Conservation (phyloP, 2,329 filamentous ascomycete genomes). For the Periglandula ipomoeae region DNA sequence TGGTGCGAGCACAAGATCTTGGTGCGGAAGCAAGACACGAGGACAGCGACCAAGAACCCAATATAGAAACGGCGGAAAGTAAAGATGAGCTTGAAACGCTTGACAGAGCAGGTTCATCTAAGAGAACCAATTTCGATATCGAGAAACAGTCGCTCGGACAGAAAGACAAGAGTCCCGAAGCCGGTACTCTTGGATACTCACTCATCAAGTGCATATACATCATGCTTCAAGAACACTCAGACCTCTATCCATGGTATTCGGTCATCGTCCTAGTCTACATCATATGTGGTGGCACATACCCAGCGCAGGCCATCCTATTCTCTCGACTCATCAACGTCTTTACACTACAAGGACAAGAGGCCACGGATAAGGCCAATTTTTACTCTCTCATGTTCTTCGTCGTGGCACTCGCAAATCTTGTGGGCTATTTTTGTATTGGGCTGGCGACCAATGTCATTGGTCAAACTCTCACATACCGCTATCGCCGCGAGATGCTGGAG, state of each 20-base stretch:
- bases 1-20: slow-evolving; percentile 39
- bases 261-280: background rate
- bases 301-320: slow-evolving; percentile 31
- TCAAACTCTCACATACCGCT: too few relatives aligned
- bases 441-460: too few relatives aligned
- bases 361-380: slow-evolving; percentile 34
- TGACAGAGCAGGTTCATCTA: too few relatives aligned
- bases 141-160: too few relatives aligned
- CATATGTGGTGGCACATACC: slow-evolving; percentile 24
- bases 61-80: slow-evolving; percentile 20
- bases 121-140: too few relatives aligned
- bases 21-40: slow-evolving; percentile 11
- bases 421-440: too few relatives aligned
- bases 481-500: slow-evolving; percentile 33
- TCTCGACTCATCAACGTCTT: slow-evolving; percentile 31
- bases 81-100: too few relatives aligned
- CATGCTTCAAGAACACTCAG: too few relatives aligned
- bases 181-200: too few relatives aligned
- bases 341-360: too few relatives aligned
- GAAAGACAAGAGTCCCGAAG: too few relatives aligned
- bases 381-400: slow-evolving; percentile 49
- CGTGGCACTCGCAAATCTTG: slow-evolving; percentile 35
- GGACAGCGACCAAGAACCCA: slow-evolving; percentile 12
- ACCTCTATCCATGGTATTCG: too few relatives aligned
- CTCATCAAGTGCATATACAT: slow-evolving; percentile 3